These are phyloP conservation scores for Diplodia sapinea DNA, from an alignment of 2,329 filamentous ascomycete genomes.

Conservation along the genomic window DNA sequence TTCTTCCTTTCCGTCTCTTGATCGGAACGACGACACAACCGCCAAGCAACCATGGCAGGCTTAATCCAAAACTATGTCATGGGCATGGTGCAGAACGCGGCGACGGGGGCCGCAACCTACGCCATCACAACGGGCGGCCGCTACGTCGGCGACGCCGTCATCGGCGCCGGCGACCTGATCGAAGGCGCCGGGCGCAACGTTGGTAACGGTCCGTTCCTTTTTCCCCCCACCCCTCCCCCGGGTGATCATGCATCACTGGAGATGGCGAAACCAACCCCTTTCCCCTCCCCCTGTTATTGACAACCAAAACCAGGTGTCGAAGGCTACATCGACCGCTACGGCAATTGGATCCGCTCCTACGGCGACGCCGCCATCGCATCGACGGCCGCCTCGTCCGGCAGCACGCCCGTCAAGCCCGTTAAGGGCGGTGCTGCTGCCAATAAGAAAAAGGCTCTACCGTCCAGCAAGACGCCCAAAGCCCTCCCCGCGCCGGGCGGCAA, in stretches of 20 bases:
- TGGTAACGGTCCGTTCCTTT: conserved; percentile 23
- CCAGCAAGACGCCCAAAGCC: neutral
- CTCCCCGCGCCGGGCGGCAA: neutral
- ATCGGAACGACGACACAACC: neutral
- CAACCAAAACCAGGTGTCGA: conserved; percentile 13
- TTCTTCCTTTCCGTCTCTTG: neutral
- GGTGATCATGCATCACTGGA: neutral
- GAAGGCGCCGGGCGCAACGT: conserved; percentile 24
- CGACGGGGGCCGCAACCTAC: conserved; percentile 27
- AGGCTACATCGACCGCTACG: conserved; percentile 32
- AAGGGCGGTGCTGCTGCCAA: neutral
- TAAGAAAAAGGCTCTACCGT: neutral
- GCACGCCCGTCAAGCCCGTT: neutral
- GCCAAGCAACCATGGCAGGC: conserved; percentile 16
- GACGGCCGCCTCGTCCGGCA: conserved; percentile 15
- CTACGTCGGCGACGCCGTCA: conserved; percentile 29
- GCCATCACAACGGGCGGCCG: conserved; percentile 31
- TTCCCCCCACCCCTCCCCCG: neutral
- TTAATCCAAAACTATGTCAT: conserved; percentile 24
- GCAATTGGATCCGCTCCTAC: conserved; percentile 31
- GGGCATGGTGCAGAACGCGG: conserved; percentile 30
- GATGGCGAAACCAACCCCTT: too few relatives aligned
- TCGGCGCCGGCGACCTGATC: conserved; percentile 31
- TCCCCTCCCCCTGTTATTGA: too few relatives aligned
- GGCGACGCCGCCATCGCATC: conserved; percentile 27